Evolutionary conservation across 2,329 filamentous ascomycete genomes (phyloP).

Genomic region (Coniochaeta sp.): DNA sequence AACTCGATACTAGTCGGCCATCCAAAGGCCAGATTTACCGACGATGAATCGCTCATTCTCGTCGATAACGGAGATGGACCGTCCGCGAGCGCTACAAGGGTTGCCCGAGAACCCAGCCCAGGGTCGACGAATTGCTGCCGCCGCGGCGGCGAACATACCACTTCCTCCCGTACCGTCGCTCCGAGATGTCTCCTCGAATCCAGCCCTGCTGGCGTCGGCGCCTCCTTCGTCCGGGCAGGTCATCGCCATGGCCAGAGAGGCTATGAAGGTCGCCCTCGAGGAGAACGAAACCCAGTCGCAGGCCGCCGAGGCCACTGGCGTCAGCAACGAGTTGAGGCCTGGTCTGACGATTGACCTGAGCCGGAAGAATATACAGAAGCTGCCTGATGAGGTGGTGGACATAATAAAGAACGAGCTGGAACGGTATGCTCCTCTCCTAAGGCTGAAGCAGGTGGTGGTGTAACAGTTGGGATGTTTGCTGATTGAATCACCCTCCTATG

Average conservation of each 20-base stretch:
- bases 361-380: conserved; percentile 62
- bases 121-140: conserved; percentile 22
- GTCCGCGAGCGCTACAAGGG: conserved; percentile 21
- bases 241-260: conserved; percentile 57
- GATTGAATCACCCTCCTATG: conserved; percentile 9
- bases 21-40: neutral
- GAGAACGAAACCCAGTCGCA: conserved; percentile 60
- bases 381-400: conserved; percentile 68
- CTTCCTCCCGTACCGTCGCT: conserved; percentile 25
- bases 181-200: conserved; percentile 38
- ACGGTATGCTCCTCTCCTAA: conserved; percentile 45
- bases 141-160: conserved; percentile 16
- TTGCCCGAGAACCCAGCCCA: conserved; percentile 29
- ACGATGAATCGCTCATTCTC: conserved; percentile 3
- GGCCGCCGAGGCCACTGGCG: conserved; percentile 50
- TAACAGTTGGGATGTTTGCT: conserved; percentile 7
- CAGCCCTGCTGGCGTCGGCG: conserved; percentile 40
- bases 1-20: neutral
- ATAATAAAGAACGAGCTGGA: conserved; percentile 69
- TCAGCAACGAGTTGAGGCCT: conserved; percentile 55
- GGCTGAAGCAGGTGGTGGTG: no score
- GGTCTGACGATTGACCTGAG: conserved; percentile 75
- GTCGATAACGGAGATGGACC: conserved; percentile 15
- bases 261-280: conserved; percentile 59
- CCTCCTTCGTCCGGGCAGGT: conserved; percentile 57